These are phyloP conservation scores for Lachnellula hyalina DNA, from an alignment of 2,329 filamentous ascomycete species.

Conservation along the genomic window DNA sequence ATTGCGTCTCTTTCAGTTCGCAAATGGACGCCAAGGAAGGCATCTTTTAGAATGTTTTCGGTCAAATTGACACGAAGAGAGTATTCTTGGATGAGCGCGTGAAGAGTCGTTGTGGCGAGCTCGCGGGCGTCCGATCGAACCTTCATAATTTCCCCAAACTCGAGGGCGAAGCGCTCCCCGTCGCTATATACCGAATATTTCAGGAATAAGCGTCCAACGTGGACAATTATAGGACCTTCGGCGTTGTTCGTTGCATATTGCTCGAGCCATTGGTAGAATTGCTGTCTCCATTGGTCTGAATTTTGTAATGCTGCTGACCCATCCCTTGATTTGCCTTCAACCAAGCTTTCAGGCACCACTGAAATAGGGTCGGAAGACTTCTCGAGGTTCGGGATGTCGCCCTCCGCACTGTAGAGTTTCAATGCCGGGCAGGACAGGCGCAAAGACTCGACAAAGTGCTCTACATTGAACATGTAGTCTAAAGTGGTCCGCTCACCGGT, in stretches of 20 bases:
- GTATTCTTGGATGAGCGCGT: conserved; percentile 27
- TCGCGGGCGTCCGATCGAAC: conserved; percentile 20
- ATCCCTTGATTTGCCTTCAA: conserved; percentile 3
- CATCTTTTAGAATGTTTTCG: conserved; percentile 32
- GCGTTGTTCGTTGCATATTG: conserved; percentile 23
- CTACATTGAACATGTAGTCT: conserved; percentile 26
- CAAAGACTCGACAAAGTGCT: conserved; percentile 25
- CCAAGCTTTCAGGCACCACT: conserved; percentile 13
- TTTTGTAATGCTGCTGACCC: conserved; percentile 13
- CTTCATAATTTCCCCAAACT: conserved; percentile 38
- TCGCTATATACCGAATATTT: conserved; percentile 35
- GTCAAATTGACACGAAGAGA: conserved; percentile 27
- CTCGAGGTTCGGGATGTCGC: conserved; percentile 13
- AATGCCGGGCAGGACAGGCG: conserved; percentile 24
- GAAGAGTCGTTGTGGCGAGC: conserved; percentile 32
- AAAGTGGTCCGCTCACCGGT: conserved; percentile 12
- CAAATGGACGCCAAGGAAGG: conserved; percentile 25
- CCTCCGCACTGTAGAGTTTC: conserved; percentile 18
- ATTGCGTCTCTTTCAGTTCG: conserved; percentile 22
- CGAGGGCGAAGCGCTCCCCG: conserved; percentile 31
- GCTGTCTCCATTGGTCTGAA: conserved; percentile 1
- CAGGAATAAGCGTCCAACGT: conserved; percentile 38
- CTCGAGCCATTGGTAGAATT: conserved; percentile 7
- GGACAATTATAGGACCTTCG: conserved; percentile 31
- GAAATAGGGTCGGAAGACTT: conserved; percentile 11